These are phyloP conservation scores for Eutypella sp. DNA, from an alignment of 2,329 filamentous ascomycete genomes.

Conservation along the genomic window DNA sequence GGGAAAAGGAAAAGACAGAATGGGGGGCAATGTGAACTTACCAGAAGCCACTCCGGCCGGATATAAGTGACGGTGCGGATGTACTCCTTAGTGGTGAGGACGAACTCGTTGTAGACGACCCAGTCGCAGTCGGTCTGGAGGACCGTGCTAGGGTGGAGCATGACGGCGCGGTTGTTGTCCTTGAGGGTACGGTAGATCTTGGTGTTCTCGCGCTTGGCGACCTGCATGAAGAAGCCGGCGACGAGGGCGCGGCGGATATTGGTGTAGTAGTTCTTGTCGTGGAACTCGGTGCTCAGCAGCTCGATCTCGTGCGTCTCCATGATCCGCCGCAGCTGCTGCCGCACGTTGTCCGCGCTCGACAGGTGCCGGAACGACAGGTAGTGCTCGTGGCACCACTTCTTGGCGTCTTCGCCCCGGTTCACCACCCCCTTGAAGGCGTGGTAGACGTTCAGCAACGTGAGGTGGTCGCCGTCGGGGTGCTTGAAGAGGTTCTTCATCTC, in stretches of 20 bases:
- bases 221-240: constrained; percentile 98
- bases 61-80: constrained; percentile 90
- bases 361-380: constrained; percentile 87
- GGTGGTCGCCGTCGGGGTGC: constrained; percentile 88
- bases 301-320: constrained; percentile 92
- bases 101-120: constrained; percentile 98
- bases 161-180: constrained; percentile 89
- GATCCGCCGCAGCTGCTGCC: constrained; percentile 84
- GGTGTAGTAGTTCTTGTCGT: constrained; percentile 95
- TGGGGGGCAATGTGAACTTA: constrained; percentile 37
- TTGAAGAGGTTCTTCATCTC: constrained; percentile 96
- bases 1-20: too few relatives aligned
- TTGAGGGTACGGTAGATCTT: constrained; percentile 96
- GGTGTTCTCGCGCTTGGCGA: constrained; percentile 85
- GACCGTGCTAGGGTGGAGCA: constrained; percentile 90
- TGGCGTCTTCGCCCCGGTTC: constrained; percentile 63
- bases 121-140: constrained; percentile 86
- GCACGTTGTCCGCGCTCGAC: constrained; percentile 90
- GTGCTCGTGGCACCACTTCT: constrained; percentile 95
- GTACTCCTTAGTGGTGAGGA: constrained; percentile 96
- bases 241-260: constrained; percentile 93
- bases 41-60: constrained; percentile 89
- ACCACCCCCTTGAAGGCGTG: constrained; percentile 85
- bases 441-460: constrained; percentile 95
- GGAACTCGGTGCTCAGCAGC: constrained; percentile 81